Evolutionary conservation across 257 asterid genomes (phyloP).

Genomic region (Nicotiana otophora): DNA sequence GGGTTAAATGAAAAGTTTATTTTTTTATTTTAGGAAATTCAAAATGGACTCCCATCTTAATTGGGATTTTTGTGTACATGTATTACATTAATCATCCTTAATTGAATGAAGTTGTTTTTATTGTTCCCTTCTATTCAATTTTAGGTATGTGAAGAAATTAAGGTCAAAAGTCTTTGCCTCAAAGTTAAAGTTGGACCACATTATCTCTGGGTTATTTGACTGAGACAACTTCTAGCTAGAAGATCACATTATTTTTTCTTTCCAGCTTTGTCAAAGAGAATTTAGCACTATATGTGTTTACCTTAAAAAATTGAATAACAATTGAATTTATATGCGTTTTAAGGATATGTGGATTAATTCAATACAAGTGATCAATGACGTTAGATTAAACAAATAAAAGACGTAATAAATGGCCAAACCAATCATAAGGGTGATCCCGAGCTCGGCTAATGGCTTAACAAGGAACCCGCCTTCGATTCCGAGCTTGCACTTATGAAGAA

Average conservation of each 20-base stretch:
- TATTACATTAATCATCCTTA: neutral
- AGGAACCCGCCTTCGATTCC: no score
- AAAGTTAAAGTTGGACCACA: neutral
- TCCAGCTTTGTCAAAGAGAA: neutral
- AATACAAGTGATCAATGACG: no score
- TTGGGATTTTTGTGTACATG: neutral
- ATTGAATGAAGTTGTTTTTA: neutral
- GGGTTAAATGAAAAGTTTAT: neutral
- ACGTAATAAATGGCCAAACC: no score
- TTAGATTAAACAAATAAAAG: no score
- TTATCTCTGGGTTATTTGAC: neutral
- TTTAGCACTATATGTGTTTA: neutral
- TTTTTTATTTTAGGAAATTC: neutral
- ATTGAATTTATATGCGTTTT: no score
- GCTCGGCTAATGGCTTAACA: no score
- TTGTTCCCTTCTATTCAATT: neutral
- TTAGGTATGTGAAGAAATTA: neutral
- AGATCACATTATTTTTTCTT: neutral
- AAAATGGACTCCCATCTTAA: neutral
- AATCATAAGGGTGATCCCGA: no score
- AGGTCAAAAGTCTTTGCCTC: neutral
- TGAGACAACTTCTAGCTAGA: neutral
- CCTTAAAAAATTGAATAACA: no score
- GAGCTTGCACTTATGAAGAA: no score
- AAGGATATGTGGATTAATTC: no score